Evolutionary conservation across 768 basidiomycete genomes (phyloP).

Genomic region (Termitomyces sp.): DNA sequence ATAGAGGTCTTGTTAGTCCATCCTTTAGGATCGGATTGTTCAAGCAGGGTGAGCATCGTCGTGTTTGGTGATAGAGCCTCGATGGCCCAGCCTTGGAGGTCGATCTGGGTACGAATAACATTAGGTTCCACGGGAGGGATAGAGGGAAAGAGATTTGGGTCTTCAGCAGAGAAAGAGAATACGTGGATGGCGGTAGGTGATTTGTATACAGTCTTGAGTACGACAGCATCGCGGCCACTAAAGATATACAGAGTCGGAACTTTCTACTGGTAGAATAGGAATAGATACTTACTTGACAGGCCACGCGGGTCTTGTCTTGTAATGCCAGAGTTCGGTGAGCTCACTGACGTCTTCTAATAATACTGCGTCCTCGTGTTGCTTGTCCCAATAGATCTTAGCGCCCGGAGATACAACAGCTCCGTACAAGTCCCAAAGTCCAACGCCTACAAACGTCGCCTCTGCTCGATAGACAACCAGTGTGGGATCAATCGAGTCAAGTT

Average conservation of each 20-base stretch:
- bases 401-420: conserved; percentile 86
- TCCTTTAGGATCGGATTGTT: conserved; percentile 96
- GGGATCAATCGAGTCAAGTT: conserved; percentile 95
- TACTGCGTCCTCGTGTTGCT: conserved; percentile 80
- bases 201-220: conserved; percentile 95
- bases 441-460: conserved; percentile 95
- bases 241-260: conserved; percentile 12
- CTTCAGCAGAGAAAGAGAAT: conserved; percentile 92
- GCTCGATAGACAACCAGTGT: conserved; percentile 95
- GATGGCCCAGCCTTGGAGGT: conserved; percentile 98
- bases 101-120: conserved; percentile 91
- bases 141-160: conserved; percentile 79
- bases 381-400: conserved; percentile 83
- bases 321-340: conserved; percentile 90
- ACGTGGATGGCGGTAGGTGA: conserved; percentile 93
- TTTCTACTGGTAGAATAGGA: neutral
- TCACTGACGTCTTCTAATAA: conserved; percentile 89
- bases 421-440: conserved; percentile 93
- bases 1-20: conserved; percentile 96
- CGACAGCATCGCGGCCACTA: conserved; percentile 87
- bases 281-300: conserved; percentile 72
- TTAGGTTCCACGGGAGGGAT: conserved; percentile 66
- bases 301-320: conserved; percentile 90
- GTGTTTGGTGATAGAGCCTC: conserved; percentile 94
- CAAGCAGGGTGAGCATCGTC: conserved; percentile 87